Evolutionary conservation across 495 filamentous ascomycete species (phyloP).

Genomic region (Pyrenula massariospora): DNA sequence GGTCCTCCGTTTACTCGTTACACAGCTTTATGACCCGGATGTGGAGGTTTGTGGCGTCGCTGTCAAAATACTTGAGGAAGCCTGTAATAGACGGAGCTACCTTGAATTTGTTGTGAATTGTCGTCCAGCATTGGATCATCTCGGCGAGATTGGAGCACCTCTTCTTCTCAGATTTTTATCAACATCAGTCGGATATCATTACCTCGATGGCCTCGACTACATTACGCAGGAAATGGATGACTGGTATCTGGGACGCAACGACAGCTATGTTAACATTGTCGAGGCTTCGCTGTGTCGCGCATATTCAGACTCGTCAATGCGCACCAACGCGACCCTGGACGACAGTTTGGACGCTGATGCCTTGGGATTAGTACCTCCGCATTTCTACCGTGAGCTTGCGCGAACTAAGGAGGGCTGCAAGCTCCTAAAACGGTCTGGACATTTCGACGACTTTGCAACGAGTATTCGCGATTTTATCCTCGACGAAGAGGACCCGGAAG

Average conservation of each 20-base stretch:
- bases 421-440: slow-evolving; percentile 80
- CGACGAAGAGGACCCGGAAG: slow-evolving; percentile 75
- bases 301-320: slow-evolving; percentile 45
- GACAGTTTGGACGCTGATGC: slow-evolving; percentile 47
- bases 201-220: slow-evolving; percentile 91
- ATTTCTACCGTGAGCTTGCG: slow-evolving; percentile 93
- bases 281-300: slow-evolving; percentile 90
- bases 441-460: slow-evolving; percentile 84
- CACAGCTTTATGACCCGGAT: slow-evolving; percentile 93
- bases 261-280: slow-evolving; percentile 86
- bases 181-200: slow-evolving; percentile 93
- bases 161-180: slow-evolving; percentile 86
- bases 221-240: slow-evolving; percentile 99
- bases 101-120: slow-evolving; percentile 95
- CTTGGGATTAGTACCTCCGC: slow-evolving; percentile 69
- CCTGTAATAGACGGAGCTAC: slow-evolving; percentile 79
- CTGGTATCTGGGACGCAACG: slow-evolving; percentile 94
- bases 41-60: slow-evolving; percentile 92
- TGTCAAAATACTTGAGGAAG: slow-evolving; percentile 93
- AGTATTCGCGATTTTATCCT: slow-evolving; percentile 77
- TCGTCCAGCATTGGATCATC: slow-evolving; percentile 86
- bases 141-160: slow-evolving; percentile 93
- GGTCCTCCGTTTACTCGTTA: slow-evolving; percentile 93
- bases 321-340: slow-evolving; percentile 27
- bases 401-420: slow-evolving; percentile 86